Base-by-base conservation (phyloP, 2,329 filamentous ascomycete genomes). In the Lasiodiplodia gonubiensis region DNA sequence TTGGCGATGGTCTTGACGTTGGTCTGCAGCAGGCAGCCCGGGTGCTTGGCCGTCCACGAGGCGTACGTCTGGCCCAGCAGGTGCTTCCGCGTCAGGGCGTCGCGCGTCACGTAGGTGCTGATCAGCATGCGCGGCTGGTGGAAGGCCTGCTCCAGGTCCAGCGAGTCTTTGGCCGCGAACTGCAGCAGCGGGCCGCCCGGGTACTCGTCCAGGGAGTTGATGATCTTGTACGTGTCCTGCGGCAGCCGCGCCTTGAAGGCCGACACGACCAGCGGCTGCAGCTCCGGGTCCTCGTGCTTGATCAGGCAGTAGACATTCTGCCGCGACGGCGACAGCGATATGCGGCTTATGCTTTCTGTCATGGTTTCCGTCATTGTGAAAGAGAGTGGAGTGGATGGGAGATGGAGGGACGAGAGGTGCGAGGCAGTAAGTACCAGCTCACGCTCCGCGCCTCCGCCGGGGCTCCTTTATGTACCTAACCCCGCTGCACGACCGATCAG, bases 71-170 rank as follows among this genome's bases (percentile, higher is more conserved):
- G 88, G 2, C 91, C 90, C 2, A 99, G 86, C 77, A 94, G 97
- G 78, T 99, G 94, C 80, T 99, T 99, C 67, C 95, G 88, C 73
- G 97, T 97, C 23, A 99, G 84, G 0, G 95, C 95, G 83, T 98
- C 98, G 74, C 95, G 91, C 77, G 97, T 96, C 75, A 97, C 87
- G 79, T 97, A 98, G 75, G 92, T 92, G 80, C 97, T 97, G 72
- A 92, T 85, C 1, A 97, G 83, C 14, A 86, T 88, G 0, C 87
- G 88, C 0, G 79, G 76, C 0, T 90, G 80, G 72, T 93, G 84
- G 68, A 91, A 83, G 21, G 91, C 86, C 73, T 90, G 88, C 66
- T 92, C 89, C 77, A 97, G 98, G 76, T 97, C 92, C 69, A 98
- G 87, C 49, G 87, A 84, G 79, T 99, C 95, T 80, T 99, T 98